Base-by-base conservation (phyloP, 1,284 basidiomycete species). In the Ustilago esculenta region DNA sequence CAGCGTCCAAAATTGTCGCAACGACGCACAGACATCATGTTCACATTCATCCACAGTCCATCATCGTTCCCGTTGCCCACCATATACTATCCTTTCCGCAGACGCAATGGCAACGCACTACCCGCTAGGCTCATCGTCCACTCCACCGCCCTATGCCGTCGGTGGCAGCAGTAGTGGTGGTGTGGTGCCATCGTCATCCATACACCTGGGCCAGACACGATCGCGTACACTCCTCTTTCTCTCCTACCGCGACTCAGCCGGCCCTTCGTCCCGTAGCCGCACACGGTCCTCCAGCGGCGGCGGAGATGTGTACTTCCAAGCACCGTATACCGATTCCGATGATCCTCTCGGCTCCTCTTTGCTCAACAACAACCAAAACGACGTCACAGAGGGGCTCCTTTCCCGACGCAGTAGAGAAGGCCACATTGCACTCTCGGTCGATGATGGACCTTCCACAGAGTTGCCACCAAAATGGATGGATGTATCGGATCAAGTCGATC, bases 201-300 rank as follows among this genome's bases (percentile, higher is more conserved):
- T 25, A 4, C 30, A 56, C 14, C 39, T 71, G 10, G 68, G 82
- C 4, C 75, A 79, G 33, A 94, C 90, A 17, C 90, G 95, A 72
- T 94, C 92, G 1, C 85, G 95, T 44, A 98, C 95, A 3, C 88
- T 94, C 46, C 88, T 97, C 79, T 99, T 96, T 83, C 89, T 97
- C 57, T 97, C 94, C 10, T 93, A 93, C 82, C 87, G 95, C 66
- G 92, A 97, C 84, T 93, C 92, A 4, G 86, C 68, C 14, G 61
- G 65, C 3, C 67, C 61, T 2, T 52, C 67, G 1, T 50, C 46
- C 5, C 51, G 46, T 34, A 18, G 32, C 3, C 45, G 33, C 14
- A 27, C 18, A 23, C 35, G 18, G 2, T 18, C 20, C 30, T 44
- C 49, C 30, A 17, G 30, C n/a, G 20, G 36, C 20, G 20, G 36